Evolutionary conservation across 2,329 filamentous ascomycete species (phyloP).

Genomic region (Diaporthe eres): DNA sequence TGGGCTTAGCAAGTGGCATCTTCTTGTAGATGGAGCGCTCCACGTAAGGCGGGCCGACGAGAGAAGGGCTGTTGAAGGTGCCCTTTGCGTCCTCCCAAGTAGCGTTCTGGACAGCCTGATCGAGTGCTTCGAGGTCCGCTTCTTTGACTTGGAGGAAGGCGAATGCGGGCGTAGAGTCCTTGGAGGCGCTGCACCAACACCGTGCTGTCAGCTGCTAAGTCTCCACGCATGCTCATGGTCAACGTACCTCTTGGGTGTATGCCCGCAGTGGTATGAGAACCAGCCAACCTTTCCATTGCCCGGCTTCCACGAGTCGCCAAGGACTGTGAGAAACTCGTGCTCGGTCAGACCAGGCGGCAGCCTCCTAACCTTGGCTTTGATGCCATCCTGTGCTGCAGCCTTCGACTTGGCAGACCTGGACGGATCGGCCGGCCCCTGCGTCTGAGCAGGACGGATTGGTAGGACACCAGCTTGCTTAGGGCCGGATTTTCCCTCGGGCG

Average conservation of each 20-base stretch:
- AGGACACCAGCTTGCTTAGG: conserved; percentile 63
- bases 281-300: conserved; percentile 90
- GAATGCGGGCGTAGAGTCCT: conserved; percentile 84
- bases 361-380: conserved; percentile 88
- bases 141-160: conserved; percentile 88
- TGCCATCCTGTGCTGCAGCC: conserved; percentile 59
- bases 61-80: conserved; percentile 77
- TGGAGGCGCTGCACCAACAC: conserved; percentile 74
- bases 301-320: conserved; percentile 86
- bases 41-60: conserved; percentile 83
- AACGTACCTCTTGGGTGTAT: conserved; percentile 86
- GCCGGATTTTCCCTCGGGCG: conserved; percentile 47
- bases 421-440: conserved; percentile 51
- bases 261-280: conserved; percentile 76
- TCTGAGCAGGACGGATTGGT: conserved; percentile 58
- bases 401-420: conserved; percentile 62
- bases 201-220: conserved; percentile 14
- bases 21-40: conserved; percentile 90
- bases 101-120: conserved; percentile 76
- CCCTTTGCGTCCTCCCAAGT: conserved; percentile 87
- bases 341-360: conserved; percentile 89
- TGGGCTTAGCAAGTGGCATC: conserved; percentile 79
- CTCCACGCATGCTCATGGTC: neutral
- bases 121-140: conserved; percentile 76
- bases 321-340: conserved; percentile 77